These are phyloP conservation scores for Xylaria scruposa DNA, from an alignment of 495 filamentous ascomycete species.

Conservation along the genomic window DNA sequence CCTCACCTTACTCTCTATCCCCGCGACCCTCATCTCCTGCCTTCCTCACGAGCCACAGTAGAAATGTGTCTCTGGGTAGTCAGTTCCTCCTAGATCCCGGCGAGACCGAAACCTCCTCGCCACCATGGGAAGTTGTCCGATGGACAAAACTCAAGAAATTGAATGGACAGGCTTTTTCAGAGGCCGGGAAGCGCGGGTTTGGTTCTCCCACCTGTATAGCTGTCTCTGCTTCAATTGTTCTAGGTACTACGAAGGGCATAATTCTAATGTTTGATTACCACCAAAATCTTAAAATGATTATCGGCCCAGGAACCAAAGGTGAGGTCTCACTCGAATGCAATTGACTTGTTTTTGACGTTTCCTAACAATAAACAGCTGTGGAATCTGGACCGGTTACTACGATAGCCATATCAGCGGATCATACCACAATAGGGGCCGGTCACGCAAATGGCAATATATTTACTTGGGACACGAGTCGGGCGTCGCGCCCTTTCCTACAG, in stretches of 20 bases:
- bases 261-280: slow-evolving; percentile 96
- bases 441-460: slow-evolving; percentile 93
- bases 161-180: slow-evolving; percentile 89
- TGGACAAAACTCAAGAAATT: slow-evolving; percentile 96
- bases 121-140: slow-evolving; percentile 94
- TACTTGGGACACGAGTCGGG: slow-evolving; percentile 89
- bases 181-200: slow-evolving; percentile 90
- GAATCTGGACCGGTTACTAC: slow-evolving; percentile 90
- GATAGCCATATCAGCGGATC: slow-evolving; percentile 90
- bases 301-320: slow-evolving; percentile 95
- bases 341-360: slow-evolving; percentile 8
- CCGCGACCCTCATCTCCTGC: slow-evolving; percentile 80
- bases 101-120: slow-evolving; percentile 69
- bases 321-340: slow-evolving; percentile 31
- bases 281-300: slow-evolving; percentile 89
- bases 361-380: slow-evolving; percentile 65
- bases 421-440: slow-evolving; percentile 87
- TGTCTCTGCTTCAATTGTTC: slow-evolving; percentile 86
- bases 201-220: slow-evolving; percentile 88
- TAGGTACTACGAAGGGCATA: slow-evolving; percentile 93
- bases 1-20: slow-evolving; percentile 60
- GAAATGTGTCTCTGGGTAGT: slow-evolving; percentile 73
- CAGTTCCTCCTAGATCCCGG: slow-evolving; percentile 60
- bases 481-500: slow-evolving; percentile 84
- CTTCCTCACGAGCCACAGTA: slow-evolving; percentile 75